Conservation (phyloP, 1,139 yeast genomes). For the Yamadazyma buinensis region DNA sequence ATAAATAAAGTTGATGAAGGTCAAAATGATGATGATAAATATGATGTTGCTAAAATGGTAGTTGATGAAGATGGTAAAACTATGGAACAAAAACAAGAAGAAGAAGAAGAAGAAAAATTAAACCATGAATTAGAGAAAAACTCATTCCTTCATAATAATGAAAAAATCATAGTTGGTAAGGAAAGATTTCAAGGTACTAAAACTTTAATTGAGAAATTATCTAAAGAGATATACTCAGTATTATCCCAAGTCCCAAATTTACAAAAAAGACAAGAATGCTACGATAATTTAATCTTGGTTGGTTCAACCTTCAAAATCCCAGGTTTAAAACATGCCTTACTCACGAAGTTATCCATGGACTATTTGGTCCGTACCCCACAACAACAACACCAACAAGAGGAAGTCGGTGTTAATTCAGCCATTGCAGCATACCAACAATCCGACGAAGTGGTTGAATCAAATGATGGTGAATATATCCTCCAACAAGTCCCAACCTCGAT, state of each 20-base stretch:
- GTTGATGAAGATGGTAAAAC: conserved; percentile 41
- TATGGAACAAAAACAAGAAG: conserved; percentile 22
- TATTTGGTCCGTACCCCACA: conserved; percentile 45
- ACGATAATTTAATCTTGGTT: conserved; percentile 75
- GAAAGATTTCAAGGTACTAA: conserved; percentile 83
- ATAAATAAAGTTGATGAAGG: conserved; percentile 30
- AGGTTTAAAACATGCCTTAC: conserved; percentile 73
- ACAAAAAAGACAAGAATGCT: conserved; percentile 75
- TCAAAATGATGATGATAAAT: conserved; percentile 57
- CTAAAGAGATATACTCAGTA: conserved; percentile 51
- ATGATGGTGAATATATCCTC: conserved; percentile 25
- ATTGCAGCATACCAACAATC: conserved; percentile 45
- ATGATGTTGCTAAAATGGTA: conserved; percentile 89
- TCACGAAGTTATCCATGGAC: conserved; percentile 56
- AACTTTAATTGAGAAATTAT: conserved; percentile 50
- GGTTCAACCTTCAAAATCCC: conserved; percentile 74
- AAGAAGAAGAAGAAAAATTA: conserved; percentile 32
- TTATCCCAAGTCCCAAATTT: conserved; percentile 60
- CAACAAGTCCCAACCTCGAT: conserved; percentile 76
- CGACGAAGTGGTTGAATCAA: conserved; percentile 26
- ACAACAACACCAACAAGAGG: conserved; percentile 23
- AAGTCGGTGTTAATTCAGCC: conserved; percentile 37
- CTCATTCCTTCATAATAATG: conserved; percentile 54
- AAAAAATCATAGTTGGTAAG: conserved; percentile 64
- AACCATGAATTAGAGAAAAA: conserved; percentile 66